Evolutionary conservation across 1,139 yeast species (phyloP).

Genomic region (Lodderomyces pseudojiufengensis): DNA sequence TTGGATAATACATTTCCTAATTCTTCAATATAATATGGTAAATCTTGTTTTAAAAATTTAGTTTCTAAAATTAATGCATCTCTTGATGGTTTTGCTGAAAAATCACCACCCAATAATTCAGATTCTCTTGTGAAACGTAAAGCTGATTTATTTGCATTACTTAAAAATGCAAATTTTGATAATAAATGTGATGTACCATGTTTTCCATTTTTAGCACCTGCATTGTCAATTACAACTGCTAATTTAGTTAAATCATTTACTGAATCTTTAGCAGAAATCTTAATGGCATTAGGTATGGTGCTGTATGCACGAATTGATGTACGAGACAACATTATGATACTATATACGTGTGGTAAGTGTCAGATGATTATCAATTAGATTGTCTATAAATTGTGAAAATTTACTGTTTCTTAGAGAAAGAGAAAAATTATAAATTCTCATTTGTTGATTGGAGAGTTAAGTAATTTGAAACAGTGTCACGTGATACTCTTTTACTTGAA

Average conservation of each 20-base stretch:
- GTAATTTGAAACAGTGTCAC: no score
- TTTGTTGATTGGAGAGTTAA: conserved; percentile 16
- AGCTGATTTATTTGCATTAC: conserved; percentile 81
- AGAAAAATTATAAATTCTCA: conserved; percentile 14
- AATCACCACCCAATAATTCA: conserved; percentile 87
- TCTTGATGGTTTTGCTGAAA: conserved; percentile 70
- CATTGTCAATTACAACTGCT: conserved; percentile 71
- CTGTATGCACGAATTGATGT: conserved; percentile 47
- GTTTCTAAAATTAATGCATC: conserved; percentile 80
- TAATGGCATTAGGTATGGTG: conserved; percentile 41
- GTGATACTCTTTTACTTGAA: no score
- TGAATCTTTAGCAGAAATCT: conserved; percentile 45
- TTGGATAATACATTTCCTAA: conserved; percentile 72
- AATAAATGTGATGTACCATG: conserved; percentile 87
- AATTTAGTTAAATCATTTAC: conserved; percentile 63
- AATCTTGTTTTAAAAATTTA: conserved; percentile 77
- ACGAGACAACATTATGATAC: conserved; percentile 39
- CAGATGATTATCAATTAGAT: background rate
- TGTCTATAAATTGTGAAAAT: no score
- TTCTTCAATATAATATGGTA: conserved; percentile 89
- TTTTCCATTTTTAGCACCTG: conserved; percentile 78
- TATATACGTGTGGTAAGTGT: background rate
- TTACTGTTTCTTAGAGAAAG: background rate
- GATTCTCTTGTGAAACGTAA: conserved; percentile 92
- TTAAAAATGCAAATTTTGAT: conserved; percentile 80